A percentile compares a stretch with the other conserved stretches of the same genome.
Conservation (phyloP, 2,329 filamentous ascomycete species). For the Sporothrix pseudoabietina region DNA sequence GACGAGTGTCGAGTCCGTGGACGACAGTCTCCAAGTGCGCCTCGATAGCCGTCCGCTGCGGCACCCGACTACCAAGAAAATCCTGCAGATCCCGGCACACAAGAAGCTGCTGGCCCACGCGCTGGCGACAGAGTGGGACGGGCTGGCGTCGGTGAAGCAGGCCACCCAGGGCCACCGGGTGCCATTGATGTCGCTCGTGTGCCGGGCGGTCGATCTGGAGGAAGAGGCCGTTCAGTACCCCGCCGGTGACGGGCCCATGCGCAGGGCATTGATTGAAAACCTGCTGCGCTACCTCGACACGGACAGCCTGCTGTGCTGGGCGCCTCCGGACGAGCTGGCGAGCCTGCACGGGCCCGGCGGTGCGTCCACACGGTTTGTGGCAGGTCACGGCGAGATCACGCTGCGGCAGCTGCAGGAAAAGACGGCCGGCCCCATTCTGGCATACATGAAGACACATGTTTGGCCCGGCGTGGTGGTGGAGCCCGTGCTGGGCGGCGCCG, state of each 20-base stretch:
- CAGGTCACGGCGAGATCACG: constrained; percentile 40
- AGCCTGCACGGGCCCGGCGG: not conserved
- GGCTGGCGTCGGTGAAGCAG: constrained; percentile 77
- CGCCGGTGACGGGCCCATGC: constrained; percentile 46
- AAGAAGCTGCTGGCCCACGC: constrained; percentile 83
- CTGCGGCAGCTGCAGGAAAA: constrained; percentile 73
- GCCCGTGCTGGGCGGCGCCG: constrained; percentile 78
- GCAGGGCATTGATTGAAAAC: constrained; percentile 65
- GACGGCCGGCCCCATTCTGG: constrained; percentile 69
- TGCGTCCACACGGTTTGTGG: constrained; percentile 36
- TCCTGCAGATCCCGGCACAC: constrained; percentile 69
- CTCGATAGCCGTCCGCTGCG: constrained; percentile 79
- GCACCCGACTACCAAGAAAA: constrained; percentile 69
- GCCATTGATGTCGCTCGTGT: constrained; percentile 81
- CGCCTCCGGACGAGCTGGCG: constrained; percentile 55
- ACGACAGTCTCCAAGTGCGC: constrained; percentile 56
- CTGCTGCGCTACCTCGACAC: constrained; percentile 87
- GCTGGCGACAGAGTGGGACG: constrained; percentile 92
- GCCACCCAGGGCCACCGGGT: constrained; percentile 85
- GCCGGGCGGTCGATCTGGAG: constrained; percentile 79
- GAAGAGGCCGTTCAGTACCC: constrained; percentile 49
- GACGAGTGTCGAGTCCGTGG: constrained; percentile 67
- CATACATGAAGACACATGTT: constrained; percentile 68
- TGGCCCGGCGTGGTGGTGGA: constrained; percentile 81
- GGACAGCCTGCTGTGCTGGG: constrained; percentile 92